Conservation (phyloP, 1,284 basidiomycete species). For the Heterobasidion parviporum region DNA sequence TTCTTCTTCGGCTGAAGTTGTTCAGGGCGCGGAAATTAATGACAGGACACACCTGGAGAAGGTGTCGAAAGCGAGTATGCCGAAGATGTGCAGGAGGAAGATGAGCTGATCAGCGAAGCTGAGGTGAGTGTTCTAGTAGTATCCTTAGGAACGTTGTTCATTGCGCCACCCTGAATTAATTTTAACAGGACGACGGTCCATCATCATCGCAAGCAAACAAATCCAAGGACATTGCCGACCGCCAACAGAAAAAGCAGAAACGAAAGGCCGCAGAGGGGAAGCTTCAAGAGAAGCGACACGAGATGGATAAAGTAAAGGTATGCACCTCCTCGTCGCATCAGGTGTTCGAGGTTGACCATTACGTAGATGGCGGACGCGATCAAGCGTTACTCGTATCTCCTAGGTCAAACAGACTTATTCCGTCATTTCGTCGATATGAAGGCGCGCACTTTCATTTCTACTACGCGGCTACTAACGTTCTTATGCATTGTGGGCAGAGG, state of each 20-base stretch:
- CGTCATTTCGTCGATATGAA: constrained; percentile 95
- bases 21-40: background rate
- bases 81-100: constrained; percentile 41
- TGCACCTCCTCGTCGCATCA: constrained; percentile 5
- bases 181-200: constrained; percentile 18
- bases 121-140: constrained; percentile 31
- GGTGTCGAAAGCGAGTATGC: constrained; percentile 59
- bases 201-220: constrained; percentile 28
- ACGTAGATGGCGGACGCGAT: constrained; percentile 85
- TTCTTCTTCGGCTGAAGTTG: background rate
- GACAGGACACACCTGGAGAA: constrained; percentile 59
- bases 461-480: background rate
- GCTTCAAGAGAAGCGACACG: constrained; percentile 59
- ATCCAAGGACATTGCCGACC: constrained; percentile 30
- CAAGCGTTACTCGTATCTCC: constrained; percentile 90
- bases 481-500: constrained; percentile 37
- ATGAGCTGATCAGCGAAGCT: constrained; percentile 54
- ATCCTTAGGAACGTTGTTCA: constrained; percentile 11
- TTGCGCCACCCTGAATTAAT: constrained; percentile 8
- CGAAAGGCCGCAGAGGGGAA: constrained; percentile 63
- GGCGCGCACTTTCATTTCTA: constrained; percentile 30
- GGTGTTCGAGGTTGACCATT: background rate
- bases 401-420: constrained; percentile 94
- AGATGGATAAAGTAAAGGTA: constrained; percentile 81
- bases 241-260: constrained; percentile 51